Evolutionary conservation across 495 filamentous ascomycete genomes (phyloP).

Genomic region (Penicillium paradoxum): DNA sequence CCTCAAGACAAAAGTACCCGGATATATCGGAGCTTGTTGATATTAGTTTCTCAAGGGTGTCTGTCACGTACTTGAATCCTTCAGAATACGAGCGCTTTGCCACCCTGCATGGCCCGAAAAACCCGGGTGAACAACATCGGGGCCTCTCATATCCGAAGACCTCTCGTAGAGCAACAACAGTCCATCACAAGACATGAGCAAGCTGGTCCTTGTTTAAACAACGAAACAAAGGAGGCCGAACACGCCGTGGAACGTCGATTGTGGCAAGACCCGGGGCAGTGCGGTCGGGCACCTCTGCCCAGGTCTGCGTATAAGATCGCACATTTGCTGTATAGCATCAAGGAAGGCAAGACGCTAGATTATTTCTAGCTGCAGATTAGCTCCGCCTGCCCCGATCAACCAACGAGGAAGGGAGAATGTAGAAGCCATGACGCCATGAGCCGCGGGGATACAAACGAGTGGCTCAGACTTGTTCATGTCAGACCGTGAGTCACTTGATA

Average conservation of each 20-base stretch:
- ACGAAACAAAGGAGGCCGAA: slow-evolving; percentile 4
- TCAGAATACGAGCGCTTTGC: slow-evolving; percentile 3
- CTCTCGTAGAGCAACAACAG: not conserved
- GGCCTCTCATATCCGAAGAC: not conserved
- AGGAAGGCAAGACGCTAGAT: slow-evolving; percentile 8
- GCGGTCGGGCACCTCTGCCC: slow-evolving; percentile 13
- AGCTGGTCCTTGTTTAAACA: slow-evolving; percentile 6
- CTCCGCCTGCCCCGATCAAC: slow-evolving; percentile 12
- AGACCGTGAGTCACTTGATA: slow-evolving; percentile 29
- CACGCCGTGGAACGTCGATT: slow-evolving; percentile 4
- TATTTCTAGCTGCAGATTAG: slow-evolving; percentile 11
- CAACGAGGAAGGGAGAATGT: slow-evolving; percentile 3
- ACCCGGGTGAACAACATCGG: slow-evolving; percentile 2
- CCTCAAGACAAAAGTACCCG: not conserved
- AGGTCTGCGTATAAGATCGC: not conserved
- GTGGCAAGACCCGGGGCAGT: slow-evolving; percentile 7
- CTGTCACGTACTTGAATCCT: not conserved
- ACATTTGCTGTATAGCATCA: not conserved
- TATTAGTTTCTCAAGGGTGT: not conserved
- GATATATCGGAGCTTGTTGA: not conserved
- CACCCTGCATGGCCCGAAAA: not conserved
- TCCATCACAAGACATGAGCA: not conserved
- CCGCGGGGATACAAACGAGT: not conserved
- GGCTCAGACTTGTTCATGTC: not conserved
- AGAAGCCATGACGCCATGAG: slow-evolving; percentile 15